Conservation (phyloP, 495 filamentous ascomycete species). For the Trichoderma gamsii region DNA sequence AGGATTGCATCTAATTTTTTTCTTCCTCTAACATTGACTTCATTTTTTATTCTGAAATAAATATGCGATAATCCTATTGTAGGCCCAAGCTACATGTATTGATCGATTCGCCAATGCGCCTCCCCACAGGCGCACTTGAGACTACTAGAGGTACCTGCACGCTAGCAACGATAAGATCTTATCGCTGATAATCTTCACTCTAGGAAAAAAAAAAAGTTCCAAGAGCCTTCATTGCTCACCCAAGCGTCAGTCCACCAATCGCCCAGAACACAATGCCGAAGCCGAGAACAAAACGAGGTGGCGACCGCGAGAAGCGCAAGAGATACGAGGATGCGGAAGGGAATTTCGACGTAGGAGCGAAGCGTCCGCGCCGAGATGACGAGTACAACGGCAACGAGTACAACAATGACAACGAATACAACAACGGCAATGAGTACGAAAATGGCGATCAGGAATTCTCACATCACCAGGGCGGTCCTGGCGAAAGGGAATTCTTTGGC, state of each 20-base stretch:
- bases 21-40: too few species aligned
- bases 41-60: too few species aligned
- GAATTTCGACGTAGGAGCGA: constrained; percentile 22
- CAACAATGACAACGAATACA: constrained; percentile 21
- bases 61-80: too few species aligned
- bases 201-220: constrained; percentile 10
- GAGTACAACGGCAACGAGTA: constrained; percentile 16
- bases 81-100: too few species aligned
- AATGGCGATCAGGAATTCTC: constrained; percentile 22
- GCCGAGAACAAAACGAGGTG: constrained; percentile 22
- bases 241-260: neutral
- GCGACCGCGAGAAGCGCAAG: constrained; percentile 36
- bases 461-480: constrained; percentile 22
- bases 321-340: constrained; percentile 27
- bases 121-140: neutral
- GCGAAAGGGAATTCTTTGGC: constrained; percentile 69
- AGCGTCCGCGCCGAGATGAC: constrained; percentile 34
- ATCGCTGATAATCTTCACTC: neutral
- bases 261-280: constrained; percentile 10
- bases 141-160: neutral
- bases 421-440: constrained; percentile 26
- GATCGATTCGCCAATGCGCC: neutral
- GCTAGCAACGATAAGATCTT: constrained; percentile 11
- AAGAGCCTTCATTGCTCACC: neutral
- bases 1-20: too few species aligned